These are phyloP conservation scores for Malania oleifera DNA, from an alignment of 164 flowering plant species.

Conservation along the genomic window DNA sequence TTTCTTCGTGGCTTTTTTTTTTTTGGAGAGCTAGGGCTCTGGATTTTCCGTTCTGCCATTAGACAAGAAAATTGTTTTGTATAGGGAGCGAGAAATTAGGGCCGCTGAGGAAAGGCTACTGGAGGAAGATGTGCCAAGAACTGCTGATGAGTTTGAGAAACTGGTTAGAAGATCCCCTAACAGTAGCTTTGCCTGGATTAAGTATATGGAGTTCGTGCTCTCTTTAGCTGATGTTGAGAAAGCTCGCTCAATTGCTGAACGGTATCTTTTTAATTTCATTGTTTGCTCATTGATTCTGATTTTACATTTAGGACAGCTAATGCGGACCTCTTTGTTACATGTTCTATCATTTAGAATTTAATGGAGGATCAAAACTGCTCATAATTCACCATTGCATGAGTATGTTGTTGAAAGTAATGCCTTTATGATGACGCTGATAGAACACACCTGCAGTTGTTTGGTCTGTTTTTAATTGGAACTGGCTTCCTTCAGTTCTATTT, in stretches of 20 bases:
- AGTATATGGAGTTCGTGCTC: slow-evolving; percentile 77
- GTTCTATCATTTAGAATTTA: too few species aligned
- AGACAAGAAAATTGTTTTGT: slow-evolving; percentile 10
- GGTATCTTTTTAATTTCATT: slow-evolving; percentile 35
- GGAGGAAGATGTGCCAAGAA: slow-evolving; percentile 60
- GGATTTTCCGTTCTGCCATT: background rate
- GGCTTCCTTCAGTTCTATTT: too few species aligned
- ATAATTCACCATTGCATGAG: too few species aligned
- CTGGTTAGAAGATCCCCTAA: slow-evolving; percentile 83
- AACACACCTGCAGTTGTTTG: too few species aligned
- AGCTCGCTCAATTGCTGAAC: slow-evolving; percentile 90
- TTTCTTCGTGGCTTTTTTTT: background rate
- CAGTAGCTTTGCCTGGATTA: slow-evolving; percentile 88
- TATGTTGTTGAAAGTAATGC: too few species aligned
- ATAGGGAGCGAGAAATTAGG: slow-evolving; percentile 76
- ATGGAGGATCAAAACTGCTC: too few species aligned
- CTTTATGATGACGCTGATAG: too few species aligned
- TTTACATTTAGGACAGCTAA: too few species aligned
- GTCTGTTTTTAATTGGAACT: too few species aligned
- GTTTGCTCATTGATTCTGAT: background rate
- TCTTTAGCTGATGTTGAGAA: slow-evolving; percentile 68
- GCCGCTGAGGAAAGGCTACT: slow-evolving; percentile 82
- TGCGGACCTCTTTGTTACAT: background rate
- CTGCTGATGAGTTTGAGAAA: slow-evolving; percentile 87
- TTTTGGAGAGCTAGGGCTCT: background rate